Base-by-base conservation (phyloP, 306 rosid species). In the Prunus fruticosa region DNA sequence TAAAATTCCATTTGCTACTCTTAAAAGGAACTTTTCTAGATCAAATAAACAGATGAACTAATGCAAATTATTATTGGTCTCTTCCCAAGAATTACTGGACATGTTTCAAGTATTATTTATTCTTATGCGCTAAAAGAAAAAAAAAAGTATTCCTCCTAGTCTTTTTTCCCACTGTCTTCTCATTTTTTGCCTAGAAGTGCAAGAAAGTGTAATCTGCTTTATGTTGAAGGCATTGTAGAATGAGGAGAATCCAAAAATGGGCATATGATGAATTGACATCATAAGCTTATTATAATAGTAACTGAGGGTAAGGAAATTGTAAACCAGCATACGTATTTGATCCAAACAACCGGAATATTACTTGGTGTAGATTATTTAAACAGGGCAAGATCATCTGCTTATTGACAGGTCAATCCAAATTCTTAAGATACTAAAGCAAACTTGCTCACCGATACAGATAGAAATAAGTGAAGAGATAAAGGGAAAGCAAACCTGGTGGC, bases 401-500 rank as follows among this genome's bases (percentile, higher is more conserved):
- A 3, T 13, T 34, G 5, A 67, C 64, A 64, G 38, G 25, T 76
- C 50, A 32, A 79, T 43, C 20, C 7, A 13, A 63, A 18, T 51
- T 67, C 56, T 14, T 13, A 27, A 41, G 22, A 32, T 82, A 32
- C 46, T 50, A 58, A 25, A 20, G 22, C 50, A 28, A 6, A 77
- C 13, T 27, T 22, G 10, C 67, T 49, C n/a, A 54, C 56, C 20
- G 7, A 72, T 6, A 49, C 34, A 14, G 30, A 70, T 3, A 20
- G 69, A 53, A 45, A 32, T 34, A 12, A 54, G 11, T 23, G 41
- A 30, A 23, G 69, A 73, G 70, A 47, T n/a, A 76, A 30, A 49
- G 41, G 49, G 28, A 56, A 69, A 79, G 5, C 84, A 83, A 68
- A 95, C 99, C 97, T 92, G 99, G 89, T 95, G 99, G 78, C 99